These are phyloP conservation scores for Tuber indicum DNA, from an alignment of 495 filamentous ascomycete species.

Conservation along the genomic window DNA sequence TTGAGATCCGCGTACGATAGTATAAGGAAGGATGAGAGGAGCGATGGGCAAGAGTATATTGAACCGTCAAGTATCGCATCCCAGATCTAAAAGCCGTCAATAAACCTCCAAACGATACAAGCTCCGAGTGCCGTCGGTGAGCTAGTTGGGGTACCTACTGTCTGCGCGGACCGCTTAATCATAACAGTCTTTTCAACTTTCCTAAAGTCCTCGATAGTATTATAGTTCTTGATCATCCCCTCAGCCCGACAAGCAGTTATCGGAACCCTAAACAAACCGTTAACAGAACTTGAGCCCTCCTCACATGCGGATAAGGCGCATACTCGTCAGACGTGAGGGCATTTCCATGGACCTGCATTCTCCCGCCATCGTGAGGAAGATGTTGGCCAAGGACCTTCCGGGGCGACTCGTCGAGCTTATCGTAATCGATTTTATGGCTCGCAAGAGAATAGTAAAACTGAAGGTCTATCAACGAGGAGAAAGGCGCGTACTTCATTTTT, in stretches of 20 bases:
- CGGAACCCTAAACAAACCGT: slow-evolving; percentile 54
- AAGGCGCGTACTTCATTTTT: slow-evolving; percentile 65
- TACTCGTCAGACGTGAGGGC: slow-evolving; percentile 78
- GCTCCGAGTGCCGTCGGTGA: neutral
- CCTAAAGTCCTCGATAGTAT: slow-evolving; percentile 89
- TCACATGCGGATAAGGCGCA: slow-evolving; percentile 41
- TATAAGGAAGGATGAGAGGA: slow-evolving; percentile 77
- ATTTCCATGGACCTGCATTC: slow-evolving; percentile 81
- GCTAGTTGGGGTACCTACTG: slow-evolving; percentile 51
- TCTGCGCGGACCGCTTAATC: slow-evolving; percentile 65
- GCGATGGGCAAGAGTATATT: slow-evolving; percentile 86
- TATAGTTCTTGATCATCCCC: slow-evolving; percentile 90
- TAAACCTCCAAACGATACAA: slow-evolving; percentile 7
- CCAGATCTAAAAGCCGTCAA: slow-evolving; percentile 63
- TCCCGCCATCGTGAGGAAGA: slow-evolving; percentile 70
- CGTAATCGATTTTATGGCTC: slow-evolving; percentile 86
- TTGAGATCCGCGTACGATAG: slow-evolving; percentile 96
- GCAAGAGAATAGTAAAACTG: slow-evolving; percentile 89
- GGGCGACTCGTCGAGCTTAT: slow-evolving; percentile 88
- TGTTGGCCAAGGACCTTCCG: slow-evolving; percentile 83
- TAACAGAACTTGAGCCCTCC: slow-evolving; percentile 16
- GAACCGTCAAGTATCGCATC: slow-evolving; percentile 93
- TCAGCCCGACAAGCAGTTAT: slow-evolving; percentile 71
- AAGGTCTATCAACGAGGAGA: slow-evolving; percentile 87
- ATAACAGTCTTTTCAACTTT: slow-evolving; percentile 64